A percentile compares a stretch with the other conserved stretches of the same genome.
phyloP scores from a whole-genome alignment of 352 stramenopile species.

The Pseudoperonospora humuli region DNA sequence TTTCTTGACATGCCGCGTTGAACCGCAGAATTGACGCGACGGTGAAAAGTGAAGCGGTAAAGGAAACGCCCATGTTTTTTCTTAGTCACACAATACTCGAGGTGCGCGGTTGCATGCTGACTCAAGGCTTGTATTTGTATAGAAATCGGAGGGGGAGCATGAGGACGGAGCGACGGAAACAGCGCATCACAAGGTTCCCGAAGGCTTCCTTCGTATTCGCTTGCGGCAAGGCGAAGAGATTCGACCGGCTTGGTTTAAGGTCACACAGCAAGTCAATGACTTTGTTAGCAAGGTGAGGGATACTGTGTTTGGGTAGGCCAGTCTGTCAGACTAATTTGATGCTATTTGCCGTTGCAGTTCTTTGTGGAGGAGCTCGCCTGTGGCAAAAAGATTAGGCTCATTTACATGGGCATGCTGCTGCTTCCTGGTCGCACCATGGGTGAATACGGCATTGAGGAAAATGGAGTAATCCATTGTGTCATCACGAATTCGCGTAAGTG shows the following conservation, averaged over 20 bases:
- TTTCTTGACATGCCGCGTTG: constrained; percentile 9
- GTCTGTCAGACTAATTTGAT: background rate
- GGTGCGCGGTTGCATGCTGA: constrained; percentile 3
- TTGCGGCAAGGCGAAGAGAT: constrained; percentile 52
- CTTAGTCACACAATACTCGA: background rate
- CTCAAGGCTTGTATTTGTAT: background rate
- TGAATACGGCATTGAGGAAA: constrained; percentile 72
- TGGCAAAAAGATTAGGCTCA: constrained; percentile 59
- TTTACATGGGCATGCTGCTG: constrained; percentile 81
- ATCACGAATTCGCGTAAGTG: constrained; percentile 63
- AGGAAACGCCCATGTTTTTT: background rate
- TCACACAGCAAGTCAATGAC: constrained; percentile 53
- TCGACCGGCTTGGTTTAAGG: constrained; percentile 49
- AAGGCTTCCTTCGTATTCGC: constrained; percentile 46
- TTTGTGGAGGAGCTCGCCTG: constrained; percentile 45
- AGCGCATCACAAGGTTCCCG: constrained; percentile 22
- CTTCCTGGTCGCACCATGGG: constrained; percentile 51
- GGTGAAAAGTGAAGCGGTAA: constrained; percentile 15
- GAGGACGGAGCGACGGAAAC: constrained; percentile 1
- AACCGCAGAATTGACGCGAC: constrained; percentile 35
- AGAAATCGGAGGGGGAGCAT: constrained; percentile 12
- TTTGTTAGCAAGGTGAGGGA: constrained; percentile 36
- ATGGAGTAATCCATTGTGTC: constrained; percentile 68
- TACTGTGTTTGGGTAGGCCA: background rate
- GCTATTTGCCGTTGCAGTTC: constrained; percentile 32